Evolutionary conservation across 768 basidiomycete species (phyloP), one percentile per base, ranked within the genome.

Genomic region (Trichaptum fuscoviolaceum): DNA sequence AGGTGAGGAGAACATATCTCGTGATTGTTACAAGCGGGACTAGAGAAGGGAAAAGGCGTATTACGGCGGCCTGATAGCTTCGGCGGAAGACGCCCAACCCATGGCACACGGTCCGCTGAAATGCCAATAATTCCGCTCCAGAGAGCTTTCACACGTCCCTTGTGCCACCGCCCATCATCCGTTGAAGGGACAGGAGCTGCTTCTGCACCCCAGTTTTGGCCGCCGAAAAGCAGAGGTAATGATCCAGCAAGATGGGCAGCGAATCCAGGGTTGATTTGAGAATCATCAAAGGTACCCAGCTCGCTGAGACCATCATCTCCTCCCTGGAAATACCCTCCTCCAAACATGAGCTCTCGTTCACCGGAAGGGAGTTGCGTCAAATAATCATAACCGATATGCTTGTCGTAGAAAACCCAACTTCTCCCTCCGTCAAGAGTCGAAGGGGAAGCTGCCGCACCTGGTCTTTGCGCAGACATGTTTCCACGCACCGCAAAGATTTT

Each of bases 111-210:
- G 68, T 91, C 90, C 15, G 81, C 81, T 0, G 90, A 91, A 2
- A 85, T 68, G 1, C 84, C 87, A 58, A 91, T 68, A 5, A 90
- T 79, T 2, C 90, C 90, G 59, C 84, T 84, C 90, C 90, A 91
- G 2, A 79, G 70, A 6, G 82, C 80, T 70, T 84, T 87, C 60
- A 87, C 78, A 58, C 83, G 76, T 0, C 83, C 85, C 24, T 75
- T 71, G 1, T 72, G 76, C 81, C 82, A 83, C 52, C 68, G 67
- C 17, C 66, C 68, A 35, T 67, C 69, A 7, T 66, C 72, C 35
- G 69, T 73, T 30, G 66, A 68, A 7, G 67, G 65, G 57, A 67
- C 69, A 6, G 72, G 68, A 2, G 64, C 66, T 30, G 69, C 76
- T 69, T 83, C 82, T 0, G 72, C 71, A 20, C 85, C 84, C 79